Evolutionary conservation across 352 stramenopile species (phyloP).

Genomic region (Saprolegnia parasitica): DNA sequence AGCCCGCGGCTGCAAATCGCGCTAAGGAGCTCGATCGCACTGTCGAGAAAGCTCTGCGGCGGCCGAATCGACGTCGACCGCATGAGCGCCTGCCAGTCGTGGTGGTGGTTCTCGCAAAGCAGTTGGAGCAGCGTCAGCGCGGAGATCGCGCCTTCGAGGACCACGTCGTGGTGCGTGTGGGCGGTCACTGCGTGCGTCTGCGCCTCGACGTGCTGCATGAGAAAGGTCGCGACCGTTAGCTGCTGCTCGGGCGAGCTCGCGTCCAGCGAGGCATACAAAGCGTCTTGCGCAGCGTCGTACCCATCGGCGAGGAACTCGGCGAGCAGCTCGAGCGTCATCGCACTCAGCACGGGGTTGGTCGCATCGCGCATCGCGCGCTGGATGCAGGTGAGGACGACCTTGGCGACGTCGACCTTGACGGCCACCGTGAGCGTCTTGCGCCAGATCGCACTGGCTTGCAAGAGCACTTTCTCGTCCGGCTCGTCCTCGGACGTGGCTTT

Average conservation of each 20-base stretch:
- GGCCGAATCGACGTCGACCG: conserved; percentile 2
- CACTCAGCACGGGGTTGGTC: conserved; percentile 10
- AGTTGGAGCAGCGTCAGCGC: conserved; percentile 21
- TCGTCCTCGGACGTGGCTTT: background rate
- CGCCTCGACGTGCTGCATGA: conserved; percentile 17
- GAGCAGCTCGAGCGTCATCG: conserved; percentile 15
- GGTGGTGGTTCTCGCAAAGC: conserved; percentile 24
- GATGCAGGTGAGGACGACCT: conserved; percentile 20
- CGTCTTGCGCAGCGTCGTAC: conserved; percentile 21
- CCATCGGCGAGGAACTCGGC: conserved; percentile 26
- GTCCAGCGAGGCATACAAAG: conserved; percentile 1
- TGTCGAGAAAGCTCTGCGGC: conserved; percentile 13
- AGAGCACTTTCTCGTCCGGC: conserved; percentile 11
- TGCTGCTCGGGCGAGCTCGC: background rate
- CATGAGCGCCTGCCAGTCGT: conserved; percentile 24
- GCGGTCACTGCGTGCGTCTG: conserved; percentile 1
- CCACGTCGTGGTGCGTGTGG: conserved; percentile 16
- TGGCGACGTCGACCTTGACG: conserved; percentile 17
- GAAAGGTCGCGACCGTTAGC: background rate
- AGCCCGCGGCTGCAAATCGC: conserved; percentile 9
- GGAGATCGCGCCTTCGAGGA: background rate
- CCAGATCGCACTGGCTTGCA: conserved; percentile 6
- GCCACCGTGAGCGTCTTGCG: conserved; percentile 14
- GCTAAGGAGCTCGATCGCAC: conserved; percentile 13
- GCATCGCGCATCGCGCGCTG: background rate